Percentiles rank a stretch among this genome's conserved stretches.
Conservation (phyloP, 2,329 filamentous ascomycete genomes). For the Xylaria sp. region DNA sequence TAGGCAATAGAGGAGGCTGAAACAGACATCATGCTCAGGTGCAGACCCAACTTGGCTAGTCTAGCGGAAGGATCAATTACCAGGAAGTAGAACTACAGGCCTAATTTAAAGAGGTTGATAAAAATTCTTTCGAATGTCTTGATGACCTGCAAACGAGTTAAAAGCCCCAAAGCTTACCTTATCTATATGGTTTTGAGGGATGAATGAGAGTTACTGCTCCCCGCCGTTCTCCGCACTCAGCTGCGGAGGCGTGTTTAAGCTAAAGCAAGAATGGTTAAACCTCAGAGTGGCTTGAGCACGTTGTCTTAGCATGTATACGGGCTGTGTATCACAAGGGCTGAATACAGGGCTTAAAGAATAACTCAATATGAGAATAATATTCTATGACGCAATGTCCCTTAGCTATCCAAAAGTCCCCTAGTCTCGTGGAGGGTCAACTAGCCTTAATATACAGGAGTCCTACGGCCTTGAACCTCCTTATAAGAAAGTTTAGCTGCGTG, state of each 20-base stretch:
- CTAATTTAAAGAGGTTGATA: not conserved
- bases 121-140: not conserved
- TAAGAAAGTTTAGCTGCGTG: no score
- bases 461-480: no score
- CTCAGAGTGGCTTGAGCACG: not conserved
- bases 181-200: not conserved
- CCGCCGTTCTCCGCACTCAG: not conserved
- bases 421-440: no score
- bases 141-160: not conserved
- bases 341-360: no score
- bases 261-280: not conserved
- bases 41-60: not conserved
- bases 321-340: not conserved
- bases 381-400: no score
- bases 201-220: not conserved
- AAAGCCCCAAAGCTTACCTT: not conserved
- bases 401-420: no score
- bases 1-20: conserved; percentile 6
- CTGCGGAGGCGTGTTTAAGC: not conserved
- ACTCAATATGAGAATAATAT: no score
- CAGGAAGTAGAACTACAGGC: not conserved
- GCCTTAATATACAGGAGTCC: no score
- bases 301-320: not conserved
- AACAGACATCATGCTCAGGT: not conserved
- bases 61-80: not conserved